Evolutionary conservation across 2,329 filamentous ascomycete genomes (phyloP).

Genomic region (Colletotrichum sp.): DNA sequence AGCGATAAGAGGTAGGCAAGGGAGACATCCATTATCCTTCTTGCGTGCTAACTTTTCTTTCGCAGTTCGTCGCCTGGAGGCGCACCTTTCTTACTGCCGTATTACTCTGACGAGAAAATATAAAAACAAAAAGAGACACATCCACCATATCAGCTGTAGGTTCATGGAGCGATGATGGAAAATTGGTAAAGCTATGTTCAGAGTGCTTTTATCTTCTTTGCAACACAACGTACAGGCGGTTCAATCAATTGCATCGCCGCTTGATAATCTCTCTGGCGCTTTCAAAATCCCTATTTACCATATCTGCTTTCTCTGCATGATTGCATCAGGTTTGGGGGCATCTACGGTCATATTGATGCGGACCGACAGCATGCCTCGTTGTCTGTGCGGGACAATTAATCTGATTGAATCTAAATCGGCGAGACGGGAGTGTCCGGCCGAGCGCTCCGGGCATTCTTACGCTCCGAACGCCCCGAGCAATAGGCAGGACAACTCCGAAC

Average conservation of each 20-base stretch:
- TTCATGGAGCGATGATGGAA: no score
- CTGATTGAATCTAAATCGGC: not conserved
- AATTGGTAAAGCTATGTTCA: no score
- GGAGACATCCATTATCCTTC: no score
- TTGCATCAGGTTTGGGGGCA: not conserved
- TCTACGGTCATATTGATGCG: not conserved
- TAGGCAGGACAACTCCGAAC: not conserved
- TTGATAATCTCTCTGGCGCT: not conserved
- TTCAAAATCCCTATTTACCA: not conserved
- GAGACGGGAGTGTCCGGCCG: not conserved
- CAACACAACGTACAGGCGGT: no score
- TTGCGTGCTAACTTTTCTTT: no score
- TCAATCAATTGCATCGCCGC: not conserved
- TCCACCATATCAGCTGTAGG: no score
- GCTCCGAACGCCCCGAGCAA: not conserved
- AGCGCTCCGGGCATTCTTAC: not conserved
- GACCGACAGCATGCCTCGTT: not conserved
- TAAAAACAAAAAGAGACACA: no score
- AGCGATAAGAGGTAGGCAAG: no score
- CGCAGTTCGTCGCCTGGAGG: no score
- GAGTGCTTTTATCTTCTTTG: no score
- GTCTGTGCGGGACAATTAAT: not conserved
- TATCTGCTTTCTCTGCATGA: not conserved
- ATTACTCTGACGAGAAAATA: no score
- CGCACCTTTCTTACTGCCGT: no score